Conservation (phyloP, 257 asterid genomes). For the Cynanchum wilfordii region DNA sequence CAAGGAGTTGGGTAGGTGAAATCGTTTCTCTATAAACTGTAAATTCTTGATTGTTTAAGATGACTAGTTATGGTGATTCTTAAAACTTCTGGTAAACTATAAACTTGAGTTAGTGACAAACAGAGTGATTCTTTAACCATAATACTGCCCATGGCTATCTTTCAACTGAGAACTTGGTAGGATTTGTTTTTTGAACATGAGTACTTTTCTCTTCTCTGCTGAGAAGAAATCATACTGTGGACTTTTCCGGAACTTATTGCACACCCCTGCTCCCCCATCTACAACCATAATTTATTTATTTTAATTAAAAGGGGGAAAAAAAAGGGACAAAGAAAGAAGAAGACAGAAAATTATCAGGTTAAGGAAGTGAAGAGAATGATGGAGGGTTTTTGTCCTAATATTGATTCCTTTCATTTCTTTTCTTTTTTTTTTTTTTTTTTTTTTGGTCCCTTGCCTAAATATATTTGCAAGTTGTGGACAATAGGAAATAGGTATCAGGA, state of each 20-base stretch:
- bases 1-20: slow-evolving; percentile 71
- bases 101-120: not conserved
- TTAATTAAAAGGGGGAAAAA: no score
- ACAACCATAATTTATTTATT: no score
- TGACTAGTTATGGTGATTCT: not conserved
- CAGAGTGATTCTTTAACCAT: not conserved
- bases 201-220: not conserved
- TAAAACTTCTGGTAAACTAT: not conserved
- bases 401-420: no score
- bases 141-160: not conserved
- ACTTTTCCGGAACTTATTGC: no score
- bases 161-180: not conserved
- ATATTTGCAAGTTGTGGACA: not conserved
- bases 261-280: no score
- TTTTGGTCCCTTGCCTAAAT: not conserved
- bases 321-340: no score
- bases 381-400: not conserved
- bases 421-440: no score
- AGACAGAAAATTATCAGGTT: no score
- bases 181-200: not conserved
- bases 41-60: not conserved
- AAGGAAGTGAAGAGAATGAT: not conserved
- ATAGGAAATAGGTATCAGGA: not conserved
- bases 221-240: not conserved
- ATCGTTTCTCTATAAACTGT: not conserved